Conservation (phyloP, 305 asterid genomes). For the Fraxinus sp. region DNA sequence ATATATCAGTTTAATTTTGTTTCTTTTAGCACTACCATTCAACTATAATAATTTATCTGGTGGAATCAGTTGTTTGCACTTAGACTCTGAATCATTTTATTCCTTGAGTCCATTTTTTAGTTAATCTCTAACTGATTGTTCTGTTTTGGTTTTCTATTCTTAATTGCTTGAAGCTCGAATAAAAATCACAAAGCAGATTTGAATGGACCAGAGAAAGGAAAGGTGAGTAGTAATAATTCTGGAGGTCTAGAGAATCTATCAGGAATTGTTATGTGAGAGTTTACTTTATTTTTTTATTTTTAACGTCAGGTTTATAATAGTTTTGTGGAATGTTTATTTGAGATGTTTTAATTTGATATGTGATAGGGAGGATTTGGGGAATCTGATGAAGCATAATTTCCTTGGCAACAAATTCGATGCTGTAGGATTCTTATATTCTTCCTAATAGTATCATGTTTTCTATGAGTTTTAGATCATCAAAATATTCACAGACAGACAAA, state of each 20-base stretch:
- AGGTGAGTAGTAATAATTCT: not conserved
- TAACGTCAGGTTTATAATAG: too few relatives aligned
- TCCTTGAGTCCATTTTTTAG: not conserved
- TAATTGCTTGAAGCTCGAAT: not conserved
- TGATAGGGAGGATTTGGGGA: not conserved
- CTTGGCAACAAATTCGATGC: not conserved
- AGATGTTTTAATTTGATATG: too few relatives aligned
- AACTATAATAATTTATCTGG: not conserved
- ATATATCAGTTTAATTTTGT: not conserved
- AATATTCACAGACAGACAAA: not conserved
- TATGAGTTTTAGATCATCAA: slow-evolving; percentile 12
- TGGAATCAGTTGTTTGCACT: not conserved
- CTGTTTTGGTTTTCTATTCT: not conserved
- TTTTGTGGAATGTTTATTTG: too few relatives aligned
- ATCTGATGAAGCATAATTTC: not conserved
- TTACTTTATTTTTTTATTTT: too few relatives aligned
- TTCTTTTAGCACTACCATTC: too few relatives aligned
- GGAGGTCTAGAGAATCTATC: too few relatives aligned
- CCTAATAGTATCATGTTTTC: not conserved
- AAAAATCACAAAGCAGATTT: too few relatives aligned
- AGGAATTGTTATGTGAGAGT: too few relatives aligned
- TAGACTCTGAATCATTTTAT: not conserved
- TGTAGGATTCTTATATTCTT: not conserved
- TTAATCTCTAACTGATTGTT: not conserved
- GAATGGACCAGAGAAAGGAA: not conserved